These are phyloP conservation scores for Pythium insidiosum DNA, from an alignment of 352 stramenopile genomes.

Conservation along the genomic window DNA sequence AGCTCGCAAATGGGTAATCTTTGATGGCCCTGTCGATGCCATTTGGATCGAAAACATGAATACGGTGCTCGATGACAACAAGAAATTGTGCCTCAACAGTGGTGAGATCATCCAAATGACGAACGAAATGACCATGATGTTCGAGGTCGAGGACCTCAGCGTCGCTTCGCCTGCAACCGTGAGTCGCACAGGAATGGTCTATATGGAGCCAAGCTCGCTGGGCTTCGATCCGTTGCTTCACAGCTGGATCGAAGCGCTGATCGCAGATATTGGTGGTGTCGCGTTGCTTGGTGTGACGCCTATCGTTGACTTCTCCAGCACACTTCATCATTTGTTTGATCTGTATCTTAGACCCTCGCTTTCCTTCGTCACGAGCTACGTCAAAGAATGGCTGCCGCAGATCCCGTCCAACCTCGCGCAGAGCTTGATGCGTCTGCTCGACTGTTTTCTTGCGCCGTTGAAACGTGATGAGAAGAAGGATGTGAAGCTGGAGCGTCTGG, in stretches of 20 bases:
- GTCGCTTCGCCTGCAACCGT: slow-evolving; percentile 93
- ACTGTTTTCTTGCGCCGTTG: slow-evolving; percentile 86
- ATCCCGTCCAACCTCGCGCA: slow-evolving; percentile 88
- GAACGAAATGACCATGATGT: slow-evolving; percentile 96
- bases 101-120: slow-evolving; percentile 94
- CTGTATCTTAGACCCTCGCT: slow-evolving; percentile 75
- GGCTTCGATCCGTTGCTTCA: slow-evolving; percentile 87
- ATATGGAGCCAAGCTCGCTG: slow-evolving; percentile 92
- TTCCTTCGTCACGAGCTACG: slow-evolving; percentile 78
- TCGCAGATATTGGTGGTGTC: slow-evolving; percentile 39
- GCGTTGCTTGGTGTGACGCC: slow-evolving; percentile 27
- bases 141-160: slow-evolving; percentile 92
- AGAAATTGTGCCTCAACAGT: slow-evolving; percentile 91
- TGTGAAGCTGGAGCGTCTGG: slow-evolving; percentile 53
- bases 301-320: slow-evolving; percentile 37
- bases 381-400: slow-evolving; percentile 89
- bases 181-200: slow-evolving; percentile 92
- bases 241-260: slow-evolving; percentile 82
- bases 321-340: slow-evolving; percentile 82
- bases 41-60: slow-evolving; percentile 99
- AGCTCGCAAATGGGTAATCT: slow-evolving; percentile 93
- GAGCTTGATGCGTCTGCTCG: slow-evolving; percentile 87
- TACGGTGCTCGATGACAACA: slow-evolving; percentile 95
- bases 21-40: slow-evolving; percentile 92
- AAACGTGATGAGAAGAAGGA: slow-evolving; percentile 85